Percentiles rank a stretch among this genome's conserved stretches.
Conservation (phyloP, 2,329 filamentous ascomycete species). For the Penicillium sp. region DNA sequence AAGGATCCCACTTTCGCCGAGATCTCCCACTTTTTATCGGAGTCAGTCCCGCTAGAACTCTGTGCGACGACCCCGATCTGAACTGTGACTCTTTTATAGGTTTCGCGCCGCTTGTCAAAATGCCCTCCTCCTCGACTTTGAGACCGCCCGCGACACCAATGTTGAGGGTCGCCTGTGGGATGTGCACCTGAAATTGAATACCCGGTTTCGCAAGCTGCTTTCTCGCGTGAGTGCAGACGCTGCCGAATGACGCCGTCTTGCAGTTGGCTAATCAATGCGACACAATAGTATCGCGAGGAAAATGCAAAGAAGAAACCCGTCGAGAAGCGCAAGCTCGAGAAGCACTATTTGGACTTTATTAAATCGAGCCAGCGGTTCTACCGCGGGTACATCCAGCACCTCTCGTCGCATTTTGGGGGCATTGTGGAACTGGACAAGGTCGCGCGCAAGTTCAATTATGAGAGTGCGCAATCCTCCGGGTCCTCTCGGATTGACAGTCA, state of each 20-base stretch:
- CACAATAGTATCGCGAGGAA: slow-evolving; percentile 46
- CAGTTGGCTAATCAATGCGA: slow-evolving; percentile 6
- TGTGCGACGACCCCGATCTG: slow-evolving; percentile 8
- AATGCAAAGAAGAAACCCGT: slow-evolving; percentile 52
- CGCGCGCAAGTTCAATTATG: slow-evolving; percentile 48
- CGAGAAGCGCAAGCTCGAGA: slow-evolving; percentile 70
- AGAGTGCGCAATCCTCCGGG: slow-evolving; percentile 35
- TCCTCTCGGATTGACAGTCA: neutral
- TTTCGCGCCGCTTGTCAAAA: slow-evolving; percentile 68
- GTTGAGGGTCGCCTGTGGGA: slow-evolving; percentile 73
- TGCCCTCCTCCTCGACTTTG: slow-evolving; percentile 63
- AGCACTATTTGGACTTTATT: slow-evolving; percentile 76
- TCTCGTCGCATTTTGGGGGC: slow-evolving; percentile 57
- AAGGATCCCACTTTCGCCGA: slow-evolving; percentile 48
- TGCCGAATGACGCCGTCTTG: neutral
- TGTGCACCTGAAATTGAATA: slow-evolving; percentile 70
- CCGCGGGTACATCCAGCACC: slow-evolving; percentile 72
- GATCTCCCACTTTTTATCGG: slow-evolving; percentile 43
- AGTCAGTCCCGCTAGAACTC: slow-evolving; percentile 27
- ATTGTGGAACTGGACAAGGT: slow-evolving; percentile 56
- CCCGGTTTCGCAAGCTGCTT: slow-evolving; percentile 67
- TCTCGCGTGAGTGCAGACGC: slow-evolving; percentile 44
- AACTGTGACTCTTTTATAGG: slow-evolving; percentile 40
- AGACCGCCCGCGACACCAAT: slow-evolving; percentile 49
- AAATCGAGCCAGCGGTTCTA: slow-evolving; percentile 87